A percentile compares a stretch with the other conserved stretches of the same genome.
Conservation (phyloP, 1,284 basidiomycete genomes). For the Psilocybe mexicana region DNA sequence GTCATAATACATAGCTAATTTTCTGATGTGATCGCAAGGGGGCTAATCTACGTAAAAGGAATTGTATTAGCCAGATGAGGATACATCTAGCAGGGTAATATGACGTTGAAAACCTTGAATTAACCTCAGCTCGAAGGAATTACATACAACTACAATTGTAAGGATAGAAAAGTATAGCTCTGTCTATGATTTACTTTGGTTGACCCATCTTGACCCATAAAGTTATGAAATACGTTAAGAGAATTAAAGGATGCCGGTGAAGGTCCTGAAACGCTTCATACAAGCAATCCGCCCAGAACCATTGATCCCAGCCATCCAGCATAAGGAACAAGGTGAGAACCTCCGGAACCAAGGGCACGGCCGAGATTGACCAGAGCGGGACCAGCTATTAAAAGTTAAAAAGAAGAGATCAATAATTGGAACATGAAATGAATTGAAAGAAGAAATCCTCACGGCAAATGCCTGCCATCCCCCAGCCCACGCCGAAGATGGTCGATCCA, state of each 20-base stretch:
- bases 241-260: too few relatives aligned
- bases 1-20: too few relatives aligned
- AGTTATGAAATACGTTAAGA: not conserved
- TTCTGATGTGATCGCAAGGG: too few relatives aligned
- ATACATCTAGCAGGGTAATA: not conserved
- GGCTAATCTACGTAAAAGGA: not conserved
- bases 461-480: slow-evolving; percentile 68
- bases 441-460: slow-evolving; percentile 56
- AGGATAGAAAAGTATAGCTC: too few relatives aligned
- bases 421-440: slow-evolving; percentile 1
- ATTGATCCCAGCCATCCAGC: slow-evolving; percentile 44
- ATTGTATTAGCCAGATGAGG: not conserved
- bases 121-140: too few relatives aligned
- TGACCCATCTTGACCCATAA: not conserved
- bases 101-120: not conserved
- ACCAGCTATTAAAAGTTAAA: slow-evolving; percentile 40
- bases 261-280: not conserved
- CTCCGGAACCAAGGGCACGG: slow-evolving; percentile 39
- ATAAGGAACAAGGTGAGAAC: slow-evolving; percentile 31
- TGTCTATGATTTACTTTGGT: too few relatives aligned
- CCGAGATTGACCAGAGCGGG: slow-evolving; percentile 59
- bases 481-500: slow-evolving; percentile 62
- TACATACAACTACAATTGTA: too few relatives aligned
- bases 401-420: slow-evolving; percentile 1
- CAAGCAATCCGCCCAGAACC: slow-evolving; percentile 44